Base-by-base conservation (phyloP, 768 basidiomycete species). In the Amanita muscaria region DNA sequence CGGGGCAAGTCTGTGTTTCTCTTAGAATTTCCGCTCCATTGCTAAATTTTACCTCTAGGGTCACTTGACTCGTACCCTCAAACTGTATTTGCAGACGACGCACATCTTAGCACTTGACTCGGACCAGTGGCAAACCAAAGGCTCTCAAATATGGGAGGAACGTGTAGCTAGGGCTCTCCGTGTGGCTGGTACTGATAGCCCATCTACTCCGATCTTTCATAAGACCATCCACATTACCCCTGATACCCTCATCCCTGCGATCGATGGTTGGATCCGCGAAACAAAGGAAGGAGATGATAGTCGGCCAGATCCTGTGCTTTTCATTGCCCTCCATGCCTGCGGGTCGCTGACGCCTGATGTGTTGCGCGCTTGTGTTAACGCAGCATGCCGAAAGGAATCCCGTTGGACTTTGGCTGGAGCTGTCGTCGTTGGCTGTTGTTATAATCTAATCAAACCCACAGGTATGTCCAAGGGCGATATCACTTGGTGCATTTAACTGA, bases 401-500 rank as follows among this genome's bases (percentile, higher is more conserved):
- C 31, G 31, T 16, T 85, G 83, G 83, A 59, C 52, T 33, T 68
- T 77, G 4, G 64, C 67, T 12, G 77, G 67, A 2, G 65, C 75
- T 1, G 69, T 83, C 33, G 69, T 78, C 6, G 83, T 87, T 12
- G 84, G 86, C 3, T 88, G 86, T 49, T 88, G 86, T 58, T 88
- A 88, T 59, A 87, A 88, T 56, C 66, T 84, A 50, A 72, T 87
- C 64, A 61, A 65, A 23, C 61, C 69, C 9, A 52, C 66, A 54
- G 80, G 81, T 76, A 35, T 21, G 34, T 25, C 21, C 40, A 29
- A 25, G 22, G 18, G 5, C 6, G n/a, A n/a, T n/a, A n/a, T n/a
- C n/a, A n/a, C n/a, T n/a, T n/a, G n/a, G n/a, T n/a, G n/a, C n/a
- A n/a, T n/a, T n/a, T n/a, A n/a, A n/a, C n/a, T n/a, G n/a, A n/a